Evolutionary conservation across 164 flowering plant genomes (phyloP).

Genomic region (Berberis vulgaris): DNA sequence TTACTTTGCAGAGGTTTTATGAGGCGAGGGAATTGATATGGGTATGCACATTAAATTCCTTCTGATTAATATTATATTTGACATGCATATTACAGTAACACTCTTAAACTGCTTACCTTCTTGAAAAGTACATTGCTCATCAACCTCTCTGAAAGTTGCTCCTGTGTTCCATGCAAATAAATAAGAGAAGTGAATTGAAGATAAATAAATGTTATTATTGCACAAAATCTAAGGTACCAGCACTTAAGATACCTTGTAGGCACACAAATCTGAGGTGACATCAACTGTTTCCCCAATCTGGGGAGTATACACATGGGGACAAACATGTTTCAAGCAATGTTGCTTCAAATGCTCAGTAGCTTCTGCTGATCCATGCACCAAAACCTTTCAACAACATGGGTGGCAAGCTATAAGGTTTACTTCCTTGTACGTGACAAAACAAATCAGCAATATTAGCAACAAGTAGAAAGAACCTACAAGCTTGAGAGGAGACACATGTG

Average conservation of each 20-base stretch:
- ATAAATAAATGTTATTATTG: constrained; percentile 2
- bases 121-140: constrained; percentile 94
- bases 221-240: not conserved
- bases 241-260: constrained; percentile 64
- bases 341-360: constrained; percentile 98
- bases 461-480: constrained; percentile 43
- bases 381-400: constrained; percentile 40
- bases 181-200: not conserved
- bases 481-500: constrained; percentile 87
- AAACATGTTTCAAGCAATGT: constrained; percentile 73
- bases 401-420: not conserved
- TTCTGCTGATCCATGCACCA: constrained; percentile 98
- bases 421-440: not conserved
- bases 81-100: not conserved
- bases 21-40: too few species aligned
- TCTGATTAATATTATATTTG: not conserved
- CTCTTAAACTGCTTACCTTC: constrained; percentile 44
- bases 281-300: constrained; percentile 88
- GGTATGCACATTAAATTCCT: not conserved
- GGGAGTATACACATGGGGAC: constrained; percentile 96
- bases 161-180: constrained; percentile 28
- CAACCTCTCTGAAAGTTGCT: constrained; percentile 88
- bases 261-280: constrained; percentile 95
- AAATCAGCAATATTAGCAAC: not conserved
- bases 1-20: too few species aligned